Evolutionary conservation across 192 early-diverging fungal species (phyloP).

Genomic region (Haplosporangium gracile): DNA sequence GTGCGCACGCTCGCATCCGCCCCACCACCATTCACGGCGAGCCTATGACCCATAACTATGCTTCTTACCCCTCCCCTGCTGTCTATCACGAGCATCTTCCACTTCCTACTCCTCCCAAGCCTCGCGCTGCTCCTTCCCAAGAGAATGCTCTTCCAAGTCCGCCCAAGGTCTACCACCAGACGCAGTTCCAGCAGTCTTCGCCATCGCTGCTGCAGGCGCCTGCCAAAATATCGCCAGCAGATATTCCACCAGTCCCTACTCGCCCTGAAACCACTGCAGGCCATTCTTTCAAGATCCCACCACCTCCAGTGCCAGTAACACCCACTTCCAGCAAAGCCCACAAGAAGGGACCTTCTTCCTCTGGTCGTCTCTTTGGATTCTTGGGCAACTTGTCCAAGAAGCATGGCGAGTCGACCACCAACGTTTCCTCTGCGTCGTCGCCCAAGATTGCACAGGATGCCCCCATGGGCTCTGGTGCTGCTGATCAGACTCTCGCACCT

Average conservation of each 20-base stretch:
- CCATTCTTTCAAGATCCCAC: constrained; percentile 8
- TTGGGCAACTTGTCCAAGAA: constrained; percentile 54
- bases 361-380: constrained; percentile 51
- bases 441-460: constrained; percentile 35
- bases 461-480: background rate
- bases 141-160: constrained; percentile 28
- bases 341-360: constrained; percentile 40
- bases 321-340: constrained; percentile 19
- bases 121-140: constrained; percentile 25
- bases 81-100: constrained; percentile 42
- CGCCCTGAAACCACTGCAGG: constrained; percentile 16
- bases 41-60: constrained; percentile 43
- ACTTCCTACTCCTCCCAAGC: constrained; percentile 28
- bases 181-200: constrained; percentile 46
- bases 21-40: constrained; percentile 55
- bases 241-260: constrained; percentile 40
- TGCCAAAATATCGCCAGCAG: constrained; percentile 5
- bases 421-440: constrained; percentile 15
- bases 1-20: constrained; percentile 34
- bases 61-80: constrained; percentile 13
- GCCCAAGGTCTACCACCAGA: constrained; percentile 36
- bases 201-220: constrained; percentile 32
- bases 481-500: constrained; percentile 4
- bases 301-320: constrained; percentile 26
- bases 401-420: constrained; percentile 35